These are phyloP conservation scores for Corynascus novoguineensis DNA, from an alignment of 495 filamentous ascomycete species.

Conservation along the genomic window DNA sequence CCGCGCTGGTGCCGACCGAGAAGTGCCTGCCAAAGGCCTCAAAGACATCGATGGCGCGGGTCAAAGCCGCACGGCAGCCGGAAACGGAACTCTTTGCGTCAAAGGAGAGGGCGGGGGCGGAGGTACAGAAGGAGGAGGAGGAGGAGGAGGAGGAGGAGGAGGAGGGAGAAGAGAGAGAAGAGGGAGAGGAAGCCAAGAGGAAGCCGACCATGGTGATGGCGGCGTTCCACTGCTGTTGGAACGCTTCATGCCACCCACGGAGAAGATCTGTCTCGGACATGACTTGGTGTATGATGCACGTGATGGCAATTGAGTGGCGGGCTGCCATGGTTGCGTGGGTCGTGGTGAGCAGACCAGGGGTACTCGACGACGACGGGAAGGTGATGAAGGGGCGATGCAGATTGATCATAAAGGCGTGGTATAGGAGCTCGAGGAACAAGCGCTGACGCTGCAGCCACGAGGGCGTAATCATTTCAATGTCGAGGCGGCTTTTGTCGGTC, in stretches of 20 bases:
- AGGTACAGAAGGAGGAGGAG: too few species aligned
- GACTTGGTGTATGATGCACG: conserved; percentile 46
- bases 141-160: too few species aligned
- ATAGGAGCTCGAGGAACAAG: conserved; percentile 46
- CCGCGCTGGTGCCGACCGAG: conserved; percentile 40
- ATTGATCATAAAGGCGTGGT: conserved; percentile 43
- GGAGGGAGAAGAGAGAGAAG: too few species aligned
- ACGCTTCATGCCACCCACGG: conserved; percentile 46
- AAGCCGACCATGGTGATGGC: conserved; percentile 48
- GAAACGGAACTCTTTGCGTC: too few species aligned
- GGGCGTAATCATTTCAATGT: conserved; percentile 37
- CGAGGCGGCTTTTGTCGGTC: conserved; percentile 32
- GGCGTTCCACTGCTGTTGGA: conserved; percentile 51
- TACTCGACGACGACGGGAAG: conserved; percentile 21
- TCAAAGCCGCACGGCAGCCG: conserved; percentile 36
- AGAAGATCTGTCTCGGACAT: conserved; percentile 42
- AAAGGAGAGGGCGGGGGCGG: too few species aligned
- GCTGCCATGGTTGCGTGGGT: conserved; percentile 8
- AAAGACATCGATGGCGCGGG: conserved; percentile 39
- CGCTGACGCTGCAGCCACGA: conserved; percentile 48
- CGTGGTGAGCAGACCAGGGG: background rate
- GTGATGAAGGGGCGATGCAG: conserved; percentile 46
- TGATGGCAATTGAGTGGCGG: conserved; percentile 46
- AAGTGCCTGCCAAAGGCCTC: conserved; percentile 44
- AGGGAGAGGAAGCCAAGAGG: conserved; percentile 44